Evolutionary conservation across 495 filamentous ascomycete species (phyloP).

Genomic region (Aspergillus campestris): DNA sequence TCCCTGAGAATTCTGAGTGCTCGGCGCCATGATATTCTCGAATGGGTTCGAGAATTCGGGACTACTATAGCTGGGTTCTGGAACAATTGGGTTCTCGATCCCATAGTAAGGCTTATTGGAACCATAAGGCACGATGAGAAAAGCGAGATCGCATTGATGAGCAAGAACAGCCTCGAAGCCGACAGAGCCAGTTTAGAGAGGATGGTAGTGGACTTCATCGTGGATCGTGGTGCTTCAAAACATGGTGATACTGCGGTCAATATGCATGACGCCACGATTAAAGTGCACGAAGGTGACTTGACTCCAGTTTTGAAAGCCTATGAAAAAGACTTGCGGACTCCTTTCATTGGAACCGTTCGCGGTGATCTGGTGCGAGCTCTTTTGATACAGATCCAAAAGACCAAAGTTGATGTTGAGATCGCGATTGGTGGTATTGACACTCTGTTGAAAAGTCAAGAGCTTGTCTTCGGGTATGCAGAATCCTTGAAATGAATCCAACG

Average conservation of each 20-base stretch:
- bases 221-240: slow-evolving; percentile 57
- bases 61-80: slow-evolving; percentile 79
- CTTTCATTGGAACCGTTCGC: slow-evolving; percentile 67
- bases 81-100: slow-evolving; percentile 90
- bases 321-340: slow-evolving; percentile 72
- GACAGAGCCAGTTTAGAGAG: slow-evolving; percentile 88
- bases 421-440: slow-evolving; percentile 91
- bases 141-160: slow-evolving; percentile 94
- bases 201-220: slow-evolving; percentile 94
- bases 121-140: slow-evolving; percentile 87
- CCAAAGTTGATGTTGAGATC: slow-evolving; percentile 95
- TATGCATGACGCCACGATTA: slow-evolving; percentile 59
- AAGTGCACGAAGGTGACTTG: slow-evolving; percentile 84
- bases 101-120: slow-evolving; percentile 68
- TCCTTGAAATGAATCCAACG: background rate
- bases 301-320: slow-evolving; percentile 87
- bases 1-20: slow-evolving; percentile 66
- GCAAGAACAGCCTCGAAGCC: slow-evolving; percentile 75
- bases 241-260: slow-evolving; percentile 41
- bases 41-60: slow-evolving; percentile 70
- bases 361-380: slow-evolving; percentile 87
- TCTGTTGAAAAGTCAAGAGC: slow-evolving; percentile 87
- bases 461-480: slow-evolving; percentile 69
- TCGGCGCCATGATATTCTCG: slow-evolving; percentile 59
- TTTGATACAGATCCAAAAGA: slow-evolving; percentile 95